These are phyloP conservation scores for Wallacemonas collosoma DNA, from an alignment of 208 protist species.

Conservation along the genomic window DNA sequence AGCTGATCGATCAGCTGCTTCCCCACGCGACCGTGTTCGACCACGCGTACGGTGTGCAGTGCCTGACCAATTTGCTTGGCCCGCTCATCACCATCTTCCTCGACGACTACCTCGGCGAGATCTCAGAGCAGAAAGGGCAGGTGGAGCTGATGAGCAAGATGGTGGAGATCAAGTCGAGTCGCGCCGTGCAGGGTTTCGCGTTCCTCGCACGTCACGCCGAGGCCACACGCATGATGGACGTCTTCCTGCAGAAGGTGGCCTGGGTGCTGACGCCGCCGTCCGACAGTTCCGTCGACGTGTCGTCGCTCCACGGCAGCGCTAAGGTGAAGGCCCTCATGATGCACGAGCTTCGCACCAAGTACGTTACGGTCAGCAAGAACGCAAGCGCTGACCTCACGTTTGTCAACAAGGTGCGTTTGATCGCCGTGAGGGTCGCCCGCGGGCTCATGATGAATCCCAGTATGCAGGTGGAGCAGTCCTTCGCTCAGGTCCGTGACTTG, in stretches of 20 bases:
- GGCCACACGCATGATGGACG: conserved; percentile 66
- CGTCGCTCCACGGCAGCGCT: conserved; percentile 61
- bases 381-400: conserved; percentile 77
- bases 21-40: conserved; percentile 51
- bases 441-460: conserved; percentile 83
- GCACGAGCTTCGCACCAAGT: conserved; percentile 81
- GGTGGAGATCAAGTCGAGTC: conserved; percentile 88
- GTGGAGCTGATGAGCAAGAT: conserved; percentile 92
- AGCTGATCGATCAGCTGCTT: conserved; percentile 49
- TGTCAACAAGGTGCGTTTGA: conserved; percentile 84
- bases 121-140: conserved; percentile 88
- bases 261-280: conserved; percentile 87
- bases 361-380: conserved; percentile 66
- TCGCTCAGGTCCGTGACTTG: conserved; percentile 58
- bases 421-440: conserved; percentile 82
- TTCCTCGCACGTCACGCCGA: conserved; percentile 80
- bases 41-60: conserved; percentile 67
- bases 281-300: conserved; percentile 28
- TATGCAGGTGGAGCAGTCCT: conserved; percentile 72
- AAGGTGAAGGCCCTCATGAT: conserved; percentile 60
- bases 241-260: conserved; percentile 77
- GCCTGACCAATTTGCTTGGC: conserved; percentile 67
- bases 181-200: conserved; percentile 83
- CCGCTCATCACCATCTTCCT: conserved; percentile 85
- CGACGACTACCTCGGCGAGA: conserved; percentile 92